Evolutionary conservation across 495 filamentous ascomycete genomes (phyloP), one percentile per base, ranked within the genome.

Genomic region (Aspergillus affinis): DNA sequence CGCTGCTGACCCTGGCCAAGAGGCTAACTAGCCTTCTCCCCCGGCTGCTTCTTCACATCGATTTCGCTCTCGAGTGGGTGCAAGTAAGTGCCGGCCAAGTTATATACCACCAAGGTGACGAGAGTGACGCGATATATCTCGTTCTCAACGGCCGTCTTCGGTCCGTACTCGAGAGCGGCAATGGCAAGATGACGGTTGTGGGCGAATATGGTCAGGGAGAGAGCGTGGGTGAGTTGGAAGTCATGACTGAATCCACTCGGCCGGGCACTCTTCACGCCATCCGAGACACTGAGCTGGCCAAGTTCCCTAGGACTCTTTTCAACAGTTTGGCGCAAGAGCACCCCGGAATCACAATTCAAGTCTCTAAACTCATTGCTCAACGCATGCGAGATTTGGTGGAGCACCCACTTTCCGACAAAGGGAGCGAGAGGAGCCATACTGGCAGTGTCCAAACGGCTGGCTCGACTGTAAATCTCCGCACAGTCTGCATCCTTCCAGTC

Each of bases 51-150:
- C 82, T 96, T 5, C 95, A 98, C 65, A 97, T 98, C 61, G 94
- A 98, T 69, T 98, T 98, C 70, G 94, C 94, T 7, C 80, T 98
- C 3, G 94, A 98, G 73, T 98, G 95, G 95, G 86, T 97, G 3
- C 94, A 98, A 67, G 92, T 98, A 60, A 89, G 89, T 75, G 91
- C 94, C 5, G 92, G 95, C 5, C 91, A 98, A 68, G 91, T 96
- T 10, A 89, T 98, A 48, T 94, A 94, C 68, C 89, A 96, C 68
- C 90, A 97, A 74, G 87, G 86, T 4, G 93, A 98, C 62, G 94
- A 98, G 60, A 98, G 94, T 69, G 94, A 98, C 73, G 94, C 95
- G 13, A 98, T 98, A 46, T 98, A 98, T 68, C 92, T 98, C 61
- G 95, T 97, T 12, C 80, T 98, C 7, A 98, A 98, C 70, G 94